Base-by-base conservation (phyloP, 1,284 basidiomycete genomes). In the Ganoderma resinaceum region DNA sequence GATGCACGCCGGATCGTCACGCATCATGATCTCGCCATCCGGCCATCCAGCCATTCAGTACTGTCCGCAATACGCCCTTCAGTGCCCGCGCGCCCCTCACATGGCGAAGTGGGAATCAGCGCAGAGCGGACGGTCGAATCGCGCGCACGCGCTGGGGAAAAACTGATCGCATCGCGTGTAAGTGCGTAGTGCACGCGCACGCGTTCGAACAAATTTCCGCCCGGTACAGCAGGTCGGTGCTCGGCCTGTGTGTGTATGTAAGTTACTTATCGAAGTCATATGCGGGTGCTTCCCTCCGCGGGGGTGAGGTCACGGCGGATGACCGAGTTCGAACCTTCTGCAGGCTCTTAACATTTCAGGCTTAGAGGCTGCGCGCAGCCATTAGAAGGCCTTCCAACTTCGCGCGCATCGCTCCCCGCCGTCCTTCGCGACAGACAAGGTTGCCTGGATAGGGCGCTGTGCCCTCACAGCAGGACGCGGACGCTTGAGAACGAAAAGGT, bases 361-460 rank as follows among this genome's bases (percentile, higher is more conserved):
- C 40, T 38, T 67, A 69, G 70, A 55, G 42, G 62, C 63, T 55
- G 20, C 40, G 43, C 66, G 60, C 66, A 68, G 57, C 58, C 58
- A 40, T 40, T 60, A 60, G 58, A 40, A 58, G 58, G 53, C 2
- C 52, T 59, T 53, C 65, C 16, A 14, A 43, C 20, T 49, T 49
- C 46, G 46, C 46, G 16, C 31, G 55, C 55, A 58, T 33, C 37
- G 58, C 37, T 29, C 35, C 35, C 35, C 37, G 37, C 58, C 58
- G 3, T 62, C 62, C 57, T 38, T 65, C 62, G 62, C 68, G 52
- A 62, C 61, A 46, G 64, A 72, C 71, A 72, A 72, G 53, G 69
- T 55, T 72, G 68, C 69, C 69, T 69, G 63, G 43, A 68, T 67
- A 31, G 43, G 69, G 67, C 59, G 61, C 38, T 18, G 63, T 11